Evolutionary conservation across 106 monocot species (phyloP).

Genomic region (Dioscorea zingiberensis): DNA sequence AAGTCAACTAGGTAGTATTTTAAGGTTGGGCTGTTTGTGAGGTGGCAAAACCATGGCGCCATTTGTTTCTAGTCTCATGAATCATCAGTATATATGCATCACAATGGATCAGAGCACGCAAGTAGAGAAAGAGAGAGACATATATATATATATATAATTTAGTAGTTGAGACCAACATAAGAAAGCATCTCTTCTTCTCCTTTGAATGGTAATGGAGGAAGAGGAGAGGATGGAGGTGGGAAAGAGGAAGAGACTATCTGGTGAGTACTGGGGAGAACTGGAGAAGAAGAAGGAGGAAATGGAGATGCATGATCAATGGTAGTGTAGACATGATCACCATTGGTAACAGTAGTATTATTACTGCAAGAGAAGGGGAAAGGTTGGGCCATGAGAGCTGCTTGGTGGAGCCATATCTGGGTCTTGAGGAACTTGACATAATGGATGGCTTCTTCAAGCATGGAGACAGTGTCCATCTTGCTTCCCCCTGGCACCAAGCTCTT

Average conservation of each 20-base stretch:
- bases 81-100: no score
- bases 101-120: no score
- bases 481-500: slow-evolving; percentile 80
- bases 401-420: slow-evolving; percentile 59
- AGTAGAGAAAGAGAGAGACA: no score
- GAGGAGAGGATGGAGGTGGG: slow-evolving; percentile 6
- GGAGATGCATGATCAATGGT: no score
- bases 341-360: neutral
- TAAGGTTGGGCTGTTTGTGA: no score
- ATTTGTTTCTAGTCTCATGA: no score
- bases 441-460: slow-evolving; percentile 86
- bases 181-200: slow-evolving; percentile 1
- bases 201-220: slow-evolving; percentile 16
- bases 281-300: neutral
- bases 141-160: neutral
- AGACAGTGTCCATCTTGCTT: slow-evolving; percentile 87
- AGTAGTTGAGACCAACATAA: neutral
- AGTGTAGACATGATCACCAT: neutral
- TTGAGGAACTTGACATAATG: slow-evolving; percentile 87
- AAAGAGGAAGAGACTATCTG: neutral
- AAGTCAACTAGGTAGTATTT: no score
- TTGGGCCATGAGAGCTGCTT: slow-evolving; percentile 20
- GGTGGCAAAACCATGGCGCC: no score
- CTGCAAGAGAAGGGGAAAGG: neutral
- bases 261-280: neutral